A percentile compares a stretch with the other conserved stretches of the same genome.
These are phyloP conservation scores for Epicoccum nigrum DNA, from an alignment of 2,329 filamentous ascomycete species.

Conservation along the genomic window DNA sequence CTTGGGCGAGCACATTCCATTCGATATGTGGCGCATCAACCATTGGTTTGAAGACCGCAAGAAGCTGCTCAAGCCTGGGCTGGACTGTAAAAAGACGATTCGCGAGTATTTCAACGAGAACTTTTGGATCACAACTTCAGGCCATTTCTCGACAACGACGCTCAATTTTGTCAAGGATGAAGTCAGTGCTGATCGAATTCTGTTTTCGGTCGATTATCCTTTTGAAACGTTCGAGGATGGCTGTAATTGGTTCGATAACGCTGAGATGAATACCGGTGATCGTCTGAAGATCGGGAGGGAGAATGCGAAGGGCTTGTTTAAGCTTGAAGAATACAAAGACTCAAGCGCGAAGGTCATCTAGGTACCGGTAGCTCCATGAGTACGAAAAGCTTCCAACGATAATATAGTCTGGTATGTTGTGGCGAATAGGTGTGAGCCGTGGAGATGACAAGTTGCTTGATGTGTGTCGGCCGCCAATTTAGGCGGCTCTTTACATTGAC, in stretches of 20 bases:
- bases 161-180: conserved; percentile 58
- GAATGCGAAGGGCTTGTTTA: conserved; percentile 55
- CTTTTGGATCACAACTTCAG: conserved; percentile 64
- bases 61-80: conserved; percentile 28
- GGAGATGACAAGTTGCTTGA: too few relatives aligned
- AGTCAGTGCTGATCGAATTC: conserved; percentile 57
- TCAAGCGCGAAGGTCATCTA: conserved; percentile 26
- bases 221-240: conserved; percentile 50
- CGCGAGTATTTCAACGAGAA: conserved; percentile 62
- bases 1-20: conserved; percentile 58
- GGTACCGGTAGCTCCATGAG: background rate
- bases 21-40: conserved; percentile 54
- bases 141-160: conserved; percentile 62
- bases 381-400: too few relatives aligned
- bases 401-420: too few relatives aligned
- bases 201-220: conserved; percentile 63
- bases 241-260: conserved; percentile 53
- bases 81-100: conserved; percentile 55
- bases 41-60: conserved; percentile 61
- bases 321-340: conserved; percentile 30
- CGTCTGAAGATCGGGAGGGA: conserved; percentile 54
- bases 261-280: conserved; percentile 46
- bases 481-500: too few relatives aligned
- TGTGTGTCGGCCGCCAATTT: too few relatives aligned
- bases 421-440: too few relatives aligned